Evolutionary conservation across 78 protist genomes (phyloP), one percentile per base, ranked within the genome.

Genomic region (Planoprotostelium fungivorum): DNA sequence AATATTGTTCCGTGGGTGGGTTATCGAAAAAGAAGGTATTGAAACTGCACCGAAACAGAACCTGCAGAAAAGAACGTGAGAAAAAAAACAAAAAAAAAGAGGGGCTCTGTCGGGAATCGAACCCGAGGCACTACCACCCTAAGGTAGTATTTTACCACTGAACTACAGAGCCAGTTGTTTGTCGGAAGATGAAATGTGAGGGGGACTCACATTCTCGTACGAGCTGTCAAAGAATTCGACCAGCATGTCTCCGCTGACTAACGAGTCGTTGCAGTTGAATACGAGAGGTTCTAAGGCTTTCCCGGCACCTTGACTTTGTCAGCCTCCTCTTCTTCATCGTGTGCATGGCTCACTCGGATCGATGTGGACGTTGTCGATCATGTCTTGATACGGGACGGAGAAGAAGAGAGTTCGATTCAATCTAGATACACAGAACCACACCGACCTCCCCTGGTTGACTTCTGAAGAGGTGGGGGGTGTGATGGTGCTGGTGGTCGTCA

Each of bases 71-170:
- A 51, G 5, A 5, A 51, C 16, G 31, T n/a, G n/a, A n/a, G n/a
- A n/a, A n/a, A n/a, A n/a, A 51, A 51, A 51, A 25, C 16, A 16
- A 51, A 25, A 5, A 51, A 51, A 51, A 51, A 51, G 73, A 25
- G 73, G 73, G 73, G 73, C 73, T 51, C 73, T 51, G 73, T 51
- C 73, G 73, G 73, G 73, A 51, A 51, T 51, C 73, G 73, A 51
- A 51, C 73, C 73, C 73, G 73, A 51, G 73, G 73, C 73, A 51
- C 73, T 51, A 51, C 73, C 73, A 51, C 73, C 73, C 73, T 51
- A 51, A 51, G 73, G 73, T 51, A 51, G 73, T 51, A 51, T 51
- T 51, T 51, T 51, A 51, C 73, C 73, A 51, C 73, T 51, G 73
- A 51, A 51, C 73, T 51, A 51, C 73, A 51, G 73, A 51, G 73